phyloP scores from a whole-genome alignment of 306 rosid genomes.

The Cucumis melo region DNA sequence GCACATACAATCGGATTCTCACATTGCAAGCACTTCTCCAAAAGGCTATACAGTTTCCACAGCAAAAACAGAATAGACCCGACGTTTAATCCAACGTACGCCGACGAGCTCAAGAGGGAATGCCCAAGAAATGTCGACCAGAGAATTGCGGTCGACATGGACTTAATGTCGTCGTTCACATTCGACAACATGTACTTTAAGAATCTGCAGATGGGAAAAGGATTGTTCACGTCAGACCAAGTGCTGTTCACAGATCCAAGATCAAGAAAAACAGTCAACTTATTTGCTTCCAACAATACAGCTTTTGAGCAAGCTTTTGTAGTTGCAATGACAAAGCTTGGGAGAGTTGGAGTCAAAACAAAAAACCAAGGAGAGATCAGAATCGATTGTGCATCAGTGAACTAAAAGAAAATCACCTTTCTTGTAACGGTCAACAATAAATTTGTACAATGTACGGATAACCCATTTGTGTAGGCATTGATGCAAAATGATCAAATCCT shows the following conservation, averaged over 20 bases:
- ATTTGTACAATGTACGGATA: too few species aligned
- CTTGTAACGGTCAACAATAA: background rate
- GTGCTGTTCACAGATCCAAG: conserved; percentile 35
- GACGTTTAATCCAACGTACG: conserved; percentile 36
- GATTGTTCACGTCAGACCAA: conserved; percentile 75
- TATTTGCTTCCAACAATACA: conserved; percentile 45
- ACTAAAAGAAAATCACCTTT: conserved; percentile 8
- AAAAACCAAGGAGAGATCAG: conserved; percentile 56
- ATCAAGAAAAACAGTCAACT: conserved; percentile 45
- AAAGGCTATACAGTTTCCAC: conserved; percentile 45
- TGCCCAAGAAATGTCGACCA: conserved; percentile 60
- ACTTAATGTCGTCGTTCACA: conserved; percentile 35
- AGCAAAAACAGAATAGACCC: conserved; percentile 48
- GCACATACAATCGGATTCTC: conserved; percentile 86
- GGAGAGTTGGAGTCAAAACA: conserved; percentile 43
- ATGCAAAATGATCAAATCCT: too few species aligned
- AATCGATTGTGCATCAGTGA: conserved; percentile 34
- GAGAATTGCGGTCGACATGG: conserved; percentile 40
- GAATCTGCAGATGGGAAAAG: conserved; percentile 70
- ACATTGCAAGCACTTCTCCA: conserved; percentile 45
- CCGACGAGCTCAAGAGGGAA: conserved; percentile 25
- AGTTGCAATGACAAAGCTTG: conserved; percentile 63
- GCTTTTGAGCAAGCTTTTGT: conserved; percentile 54
- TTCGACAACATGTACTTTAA: conserved; percentile 67
- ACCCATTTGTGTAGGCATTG: too few species aligned